Evolutionary conservation across 2,329 filamentous ascomycete species (phyloP), one percentile per base, ranked within the genome.

Genomic region (Phaeosphaeriaceae sp.): DNA sequence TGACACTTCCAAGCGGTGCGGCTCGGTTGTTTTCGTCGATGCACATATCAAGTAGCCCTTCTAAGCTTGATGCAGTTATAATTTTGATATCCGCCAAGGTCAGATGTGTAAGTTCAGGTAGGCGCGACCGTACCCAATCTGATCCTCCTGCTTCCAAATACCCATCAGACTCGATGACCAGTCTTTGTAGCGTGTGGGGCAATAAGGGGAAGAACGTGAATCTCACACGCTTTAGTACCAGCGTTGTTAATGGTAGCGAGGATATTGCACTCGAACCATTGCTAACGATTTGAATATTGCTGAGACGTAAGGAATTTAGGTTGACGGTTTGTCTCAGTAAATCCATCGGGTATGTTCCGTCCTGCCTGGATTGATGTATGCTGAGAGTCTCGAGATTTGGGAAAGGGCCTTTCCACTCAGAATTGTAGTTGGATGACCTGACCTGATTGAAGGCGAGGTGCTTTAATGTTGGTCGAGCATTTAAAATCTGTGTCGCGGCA

Each of bases 401-500:
- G 20, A 67, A 59, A 4, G 66, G 55, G 6, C 56, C 56, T 12
- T 61, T 52, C 68, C 67, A 73, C 6, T 55, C 35, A 15, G 38
- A 37, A 20, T n/a, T 35, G 33, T 42, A 11, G 21, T 23, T 17
- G 18, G 12, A 11, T 17, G 4, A 21, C 21, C 23, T 30, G 18
- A 63, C 30, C 0, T 41, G 36, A 4, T 52, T 40, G 28, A 70
- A 68, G 3, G 64, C 58, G 1, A 64, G 56, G 33, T 67, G 58
- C 32, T 59, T 58, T 2, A 75, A 50, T 3, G 46, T 61, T 4
- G 64, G 54, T 1, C 61, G 54, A 12, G 51, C 45, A 7, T 56
- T 59, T 4, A 75, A 37, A n/a, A 76, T 67, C 20, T 65, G 62
- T 3, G 52, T 54, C 1, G 63, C 52, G 3, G 64, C 56, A 40